Base-by-base conservation (phyloP, 495 filamentous ascomycete species). In the Hypoxylon fuscum region DNA sequence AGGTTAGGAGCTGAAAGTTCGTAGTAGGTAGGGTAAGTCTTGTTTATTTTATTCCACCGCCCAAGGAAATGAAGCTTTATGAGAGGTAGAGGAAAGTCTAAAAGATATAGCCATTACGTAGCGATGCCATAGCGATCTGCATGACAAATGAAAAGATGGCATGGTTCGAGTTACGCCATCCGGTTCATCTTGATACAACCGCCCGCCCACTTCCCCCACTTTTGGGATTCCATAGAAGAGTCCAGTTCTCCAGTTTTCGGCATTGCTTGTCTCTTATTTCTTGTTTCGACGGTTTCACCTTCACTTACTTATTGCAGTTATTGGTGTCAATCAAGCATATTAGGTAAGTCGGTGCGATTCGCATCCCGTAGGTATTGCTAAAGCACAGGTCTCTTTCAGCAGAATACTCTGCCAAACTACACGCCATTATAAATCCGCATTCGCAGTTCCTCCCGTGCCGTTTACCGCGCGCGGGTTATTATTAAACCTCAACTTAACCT, bases 101-200 rank as follows among this genome's bases (percentile, higher is more conserved):
- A 10, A 12, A 38, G 3, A 15, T 38, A 18, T n/a, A 22, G 25
- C 35, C 31, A 55, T 55, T 55, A 45, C 38, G 27, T 44, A 35
- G 27, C n/a, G 38, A n/a, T 35, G 31, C 22, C 9, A 32, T 38
- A 32, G n/a, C n/a, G n/a, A 42, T 21, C 38, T 31, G 40, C 15
- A 54, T 54, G 35, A 41, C 48, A 52, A 52, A 52, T 41, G 9
- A 11, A 3, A 15, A 37, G n/a, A n/a, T n/a, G n/a, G 15, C 7
- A 35, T 40, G 31, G 12, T 25, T 49, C 43, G 15, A 38, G 49
- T 60, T 25, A 60, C 57, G 57, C 57, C 57, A 60, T 53, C 41
- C 14, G 20, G 47, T 27, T 40, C 17, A 22, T 18, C 8, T 20
- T 42, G 10, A 43, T 18, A 22, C 35, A 18, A 7, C 11, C 12